Conservation (phyloP, 2,329 filamentous ascomycete species). For the Colletotrichum sp. region DNA sequence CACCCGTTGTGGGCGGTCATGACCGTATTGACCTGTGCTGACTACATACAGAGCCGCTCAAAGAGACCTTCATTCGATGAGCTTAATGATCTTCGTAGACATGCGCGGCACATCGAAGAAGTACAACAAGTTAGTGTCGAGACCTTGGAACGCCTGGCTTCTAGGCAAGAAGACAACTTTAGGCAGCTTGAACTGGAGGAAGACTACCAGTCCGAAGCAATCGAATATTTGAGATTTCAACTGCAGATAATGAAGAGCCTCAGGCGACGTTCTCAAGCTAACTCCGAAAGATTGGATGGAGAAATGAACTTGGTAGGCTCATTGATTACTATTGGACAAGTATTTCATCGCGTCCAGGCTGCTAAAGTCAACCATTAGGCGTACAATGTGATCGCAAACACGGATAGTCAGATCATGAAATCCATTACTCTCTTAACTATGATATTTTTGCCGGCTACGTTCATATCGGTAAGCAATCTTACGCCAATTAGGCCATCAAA, state of each 20-base stretch:
- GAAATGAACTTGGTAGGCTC: neutral
- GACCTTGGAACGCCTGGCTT: neutral
- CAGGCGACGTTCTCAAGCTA: neutral
- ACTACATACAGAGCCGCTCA: neutral
- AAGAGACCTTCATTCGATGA: neutral
- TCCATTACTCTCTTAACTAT: neutral
- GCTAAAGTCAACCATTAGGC: neutral
- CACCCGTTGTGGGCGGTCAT: too few species aligned
- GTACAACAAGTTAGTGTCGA: neutral
- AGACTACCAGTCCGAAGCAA: neutral
- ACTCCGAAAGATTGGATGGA: neutral
- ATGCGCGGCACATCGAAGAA: neutral
- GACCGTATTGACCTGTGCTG: neutral
- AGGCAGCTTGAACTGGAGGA: neutral
- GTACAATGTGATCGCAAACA: neutral
- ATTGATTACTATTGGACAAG: neutral
- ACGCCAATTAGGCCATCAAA: neutral
- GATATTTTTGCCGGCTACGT: neutral
- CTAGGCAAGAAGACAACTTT: neutral
- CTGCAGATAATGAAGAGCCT: neutral
- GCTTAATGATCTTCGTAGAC: neutral
- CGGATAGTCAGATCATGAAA: neutral
- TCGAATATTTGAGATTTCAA: neutral
- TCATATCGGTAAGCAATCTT: neutral
- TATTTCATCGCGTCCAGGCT: neutral